Conservation (phyloP, 805 yeast species). For the Brettanomyces nanus region DNA sequence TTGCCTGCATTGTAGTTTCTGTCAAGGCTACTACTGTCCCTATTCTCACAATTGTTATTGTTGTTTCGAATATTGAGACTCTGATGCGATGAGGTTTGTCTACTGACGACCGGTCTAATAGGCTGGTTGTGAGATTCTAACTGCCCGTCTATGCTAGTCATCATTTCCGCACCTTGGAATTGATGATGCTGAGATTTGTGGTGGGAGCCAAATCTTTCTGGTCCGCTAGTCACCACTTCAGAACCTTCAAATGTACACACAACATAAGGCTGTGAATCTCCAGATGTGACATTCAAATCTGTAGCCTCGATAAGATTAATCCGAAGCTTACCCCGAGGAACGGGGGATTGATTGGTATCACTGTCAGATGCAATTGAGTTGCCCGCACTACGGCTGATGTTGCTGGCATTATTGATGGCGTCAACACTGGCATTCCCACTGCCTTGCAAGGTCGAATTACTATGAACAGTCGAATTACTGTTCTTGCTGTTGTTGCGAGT, state of each 20-base stretch:
- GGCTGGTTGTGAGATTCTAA: background rate
- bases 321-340: conserved; percentile 75
- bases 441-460: conserved; percentile 2
- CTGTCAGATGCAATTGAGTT: conserved; percentile 17
- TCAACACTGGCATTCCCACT: conserved; percentile 5
- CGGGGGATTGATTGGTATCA: conserved; percentile 8
- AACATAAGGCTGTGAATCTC: conserved; percentile 68
- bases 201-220: conserved; percentile 35
- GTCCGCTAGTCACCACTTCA: conserved; percentile 81
- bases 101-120: conserved; percentile 9
- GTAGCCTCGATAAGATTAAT: conserved; percentile 78
- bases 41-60: no score
- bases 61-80: conserved; percentile 16
- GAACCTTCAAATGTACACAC: conserved; percentile 89
- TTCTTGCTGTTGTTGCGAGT: background rate
- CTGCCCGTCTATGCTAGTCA: background rate
- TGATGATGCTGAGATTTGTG: background rate
- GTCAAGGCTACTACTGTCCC: no score
- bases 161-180: background rate
- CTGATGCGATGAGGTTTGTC: conserved; percentile 21
- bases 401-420: conserved; percentile 19
- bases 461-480: conserved; percentile 1
- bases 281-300: conserved; percentile 48
- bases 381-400: conserved; percentile 23
- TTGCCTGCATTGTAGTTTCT: conserved; percentile 39